phyloP scores from a whole-genome alignment of 495 filamentous ascomycete species.

The Neurospora sublineolata region DNA sequence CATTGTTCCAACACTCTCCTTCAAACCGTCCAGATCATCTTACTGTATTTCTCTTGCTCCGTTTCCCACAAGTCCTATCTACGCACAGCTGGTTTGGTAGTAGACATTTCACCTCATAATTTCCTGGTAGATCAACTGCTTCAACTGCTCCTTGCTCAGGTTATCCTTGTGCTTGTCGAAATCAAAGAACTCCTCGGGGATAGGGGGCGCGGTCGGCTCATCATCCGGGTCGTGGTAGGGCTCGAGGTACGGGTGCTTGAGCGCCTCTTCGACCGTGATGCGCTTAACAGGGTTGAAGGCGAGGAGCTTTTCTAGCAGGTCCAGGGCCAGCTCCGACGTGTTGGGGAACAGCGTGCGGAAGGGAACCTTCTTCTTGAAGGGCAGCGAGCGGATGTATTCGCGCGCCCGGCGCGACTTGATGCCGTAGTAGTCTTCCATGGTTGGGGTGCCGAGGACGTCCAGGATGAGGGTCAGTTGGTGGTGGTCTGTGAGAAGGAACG shows the following conservation, averaged over 20 bases:
- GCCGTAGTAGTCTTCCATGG: constrained; percentile 99
- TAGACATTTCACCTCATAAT: constrained; percentile 71
- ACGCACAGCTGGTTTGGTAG: background rate
- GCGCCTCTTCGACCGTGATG: constrained; percentile 92
- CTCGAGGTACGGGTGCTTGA: constrained; percentile 96
- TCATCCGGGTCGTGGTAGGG: constrained; percentile 99
- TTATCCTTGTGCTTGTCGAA: constrained; percentile 99
- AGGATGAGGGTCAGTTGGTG: constrained; percentile 97
- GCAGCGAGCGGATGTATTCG: constrained; percentile 96
- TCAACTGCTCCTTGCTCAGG: constrained; percentile 95
- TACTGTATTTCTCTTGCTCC: background rate
- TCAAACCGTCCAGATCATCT: background rate
- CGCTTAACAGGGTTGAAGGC: constrained; percentile 98
- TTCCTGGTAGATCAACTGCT: constrained; percentile 93
- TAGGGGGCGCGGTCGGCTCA: constrained; percentile 91
- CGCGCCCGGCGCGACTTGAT: constrained; percentile 97
- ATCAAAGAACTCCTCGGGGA: constrained; percentile 98
- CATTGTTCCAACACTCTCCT: background rate
- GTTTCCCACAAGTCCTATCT: background rate
- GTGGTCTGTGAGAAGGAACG: constrained; percentile 53
- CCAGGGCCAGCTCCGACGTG: constrained; percentile 84
- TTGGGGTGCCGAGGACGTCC: constrained; percentile 95
- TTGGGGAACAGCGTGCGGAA: constrained; percentile 97
- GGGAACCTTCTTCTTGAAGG: constrained; percentile 99
- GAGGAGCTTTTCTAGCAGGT: constrained; percentile 87